phyloP scores from a whole-genome alignment of 1,139 yeast species.

The Blastobotrys raffinosifermentans region DNA sequence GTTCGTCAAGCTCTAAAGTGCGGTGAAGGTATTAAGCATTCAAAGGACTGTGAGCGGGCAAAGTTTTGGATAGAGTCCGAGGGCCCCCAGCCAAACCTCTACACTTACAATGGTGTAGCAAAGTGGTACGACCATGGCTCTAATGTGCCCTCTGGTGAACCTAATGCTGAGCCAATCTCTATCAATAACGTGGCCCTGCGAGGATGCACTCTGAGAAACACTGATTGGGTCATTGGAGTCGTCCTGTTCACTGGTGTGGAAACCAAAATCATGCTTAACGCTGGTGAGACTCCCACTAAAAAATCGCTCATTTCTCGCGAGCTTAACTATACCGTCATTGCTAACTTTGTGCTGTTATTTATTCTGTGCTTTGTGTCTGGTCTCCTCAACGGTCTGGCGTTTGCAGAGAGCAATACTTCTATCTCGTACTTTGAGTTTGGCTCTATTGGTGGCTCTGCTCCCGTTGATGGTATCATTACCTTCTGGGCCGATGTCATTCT shows the following conservation, averaged over 20 bases:
- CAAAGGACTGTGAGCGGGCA: conserved; percentile 67
- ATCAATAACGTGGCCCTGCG: conserved; percentile 77
- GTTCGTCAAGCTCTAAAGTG: conserved; percentile 68
- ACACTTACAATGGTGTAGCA: conserved; percentile 80
- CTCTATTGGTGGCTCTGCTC: conserved; percentile 56
- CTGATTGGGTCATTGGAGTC: conserved; percentile 88
- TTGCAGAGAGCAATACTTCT: conserved; percentile 46
- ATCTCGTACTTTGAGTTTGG: conserved; percentile 68
- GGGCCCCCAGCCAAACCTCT: conserved; percentile 78
- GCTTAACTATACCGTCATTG: conserved; percentile 70
- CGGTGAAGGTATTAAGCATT: conserved; percentile 57
- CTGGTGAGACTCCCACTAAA: conserved; percentile 91
- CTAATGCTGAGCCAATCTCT: conserved; percentile 59
- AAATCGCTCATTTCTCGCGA: conserved; percentile 77
- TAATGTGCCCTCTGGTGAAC: conserved; percentile 13
- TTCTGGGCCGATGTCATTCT: conserved; percentile 87
- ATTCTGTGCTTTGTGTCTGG: conserved; percentile 79
- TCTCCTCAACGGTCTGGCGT: conserved; percentile 65
- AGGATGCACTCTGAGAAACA: conserved; percentile 83
- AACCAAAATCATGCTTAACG: conserved; percentile 86
- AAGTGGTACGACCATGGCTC: conserved; percentile 42
- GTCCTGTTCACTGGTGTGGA: conserved; percentile 88
- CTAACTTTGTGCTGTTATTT: conserved; percentile 72
- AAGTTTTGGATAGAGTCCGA: conserved; percentile 87
- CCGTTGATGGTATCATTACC: conserved; percentile 73